A percentile compares a stretch with the other conserved stretches of the same genome.
phyloP scores from a whole-genome alignment of 805 yeast species.

The Candida peoriensis region DNA sequence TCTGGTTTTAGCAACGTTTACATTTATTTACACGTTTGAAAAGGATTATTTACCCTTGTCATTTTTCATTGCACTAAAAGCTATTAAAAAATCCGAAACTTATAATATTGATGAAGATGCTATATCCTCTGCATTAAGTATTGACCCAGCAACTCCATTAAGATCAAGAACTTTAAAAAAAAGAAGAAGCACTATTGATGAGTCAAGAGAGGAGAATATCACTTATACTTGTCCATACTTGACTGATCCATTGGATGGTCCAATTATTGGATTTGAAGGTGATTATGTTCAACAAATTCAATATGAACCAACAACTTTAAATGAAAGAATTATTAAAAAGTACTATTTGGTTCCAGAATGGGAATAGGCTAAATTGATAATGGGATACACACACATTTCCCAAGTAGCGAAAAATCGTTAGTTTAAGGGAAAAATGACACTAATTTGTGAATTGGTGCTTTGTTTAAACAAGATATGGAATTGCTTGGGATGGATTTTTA shows the following conservation, averaged over 20 bases:
- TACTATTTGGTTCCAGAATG: conserved; percentile 21
- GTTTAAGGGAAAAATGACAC: no score
- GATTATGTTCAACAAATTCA: conserved; percentile 33
- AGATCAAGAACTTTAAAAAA: conserved; percentile 6
- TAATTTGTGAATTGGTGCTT: no score
- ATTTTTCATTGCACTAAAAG: conserved; percentile 80
- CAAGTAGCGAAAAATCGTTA: no score
- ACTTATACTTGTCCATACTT: conserved; percentile 76
- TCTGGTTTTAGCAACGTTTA: conserved; percentile 62
- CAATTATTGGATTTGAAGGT: conserved; percentile 71
- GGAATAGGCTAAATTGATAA: conserved; percentile 14
- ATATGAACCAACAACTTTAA: conserved; percentile 17
- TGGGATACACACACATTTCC: no score
- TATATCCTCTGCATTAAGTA: neutral
- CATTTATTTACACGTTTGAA: conserved; percentile 75
- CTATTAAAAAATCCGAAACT: conserved; percentile 50
- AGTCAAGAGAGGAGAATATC: conserved; percentile 64
- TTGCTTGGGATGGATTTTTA: no score
- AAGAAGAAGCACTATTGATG: conserved; percentile 60
- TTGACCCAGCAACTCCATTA: neutral
- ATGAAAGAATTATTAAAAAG: conserved; percentile 19
- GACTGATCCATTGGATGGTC: conserved; percentile 71
- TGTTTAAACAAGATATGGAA: no score
- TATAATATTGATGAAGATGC: conserved; percentile 9
- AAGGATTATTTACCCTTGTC: conserved; percentile 76